These are phyloP conservation scores for Thalassiosira allenii DNA, from an alignment of 352 stramenopile species.

Conservation along the genomic window DNA sequence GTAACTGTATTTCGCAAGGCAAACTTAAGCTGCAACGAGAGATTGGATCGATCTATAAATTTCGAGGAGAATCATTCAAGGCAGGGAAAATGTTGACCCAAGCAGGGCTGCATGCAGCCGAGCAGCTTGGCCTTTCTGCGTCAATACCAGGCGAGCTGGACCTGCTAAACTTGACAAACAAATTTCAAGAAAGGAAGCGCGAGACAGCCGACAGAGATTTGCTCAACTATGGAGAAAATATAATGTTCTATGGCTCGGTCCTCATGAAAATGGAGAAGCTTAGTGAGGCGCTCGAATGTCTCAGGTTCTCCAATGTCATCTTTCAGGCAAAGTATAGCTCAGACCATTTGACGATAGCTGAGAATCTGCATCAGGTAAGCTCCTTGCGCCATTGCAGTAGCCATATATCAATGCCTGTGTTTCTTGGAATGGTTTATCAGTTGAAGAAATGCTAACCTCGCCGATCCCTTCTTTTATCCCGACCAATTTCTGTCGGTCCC, in stretches of 20 bases:
- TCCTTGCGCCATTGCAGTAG: no score
- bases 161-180: conserved; percentile 39
- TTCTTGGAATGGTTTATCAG: no score
- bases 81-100: conserved; percentile 53
- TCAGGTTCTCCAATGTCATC: conserved; percentile 65
- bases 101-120: conserved; percentile 34
- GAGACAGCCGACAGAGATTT: conserved; percentile 50
- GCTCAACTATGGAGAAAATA: conserved; percentile 55
- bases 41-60: conserved; percentile 56
- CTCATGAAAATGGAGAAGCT: conserved; percentile 53
- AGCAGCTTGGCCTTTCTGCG: conserved; percentile 40
- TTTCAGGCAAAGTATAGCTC: conserved; percentile 65
- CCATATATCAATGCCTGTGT: no score
- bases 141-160: conserved; percentile 41
- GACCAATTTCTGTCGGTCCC: no score
- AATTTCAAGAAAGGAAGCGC: conserved; percentile 56
- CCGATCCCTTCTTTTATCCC: no score
- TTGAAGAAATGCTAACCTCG: no score
- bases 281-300: conserved; percentile 60
- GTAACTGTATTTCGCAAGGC: conserved; percentile 50
- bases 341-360: conserved; percentile 63
- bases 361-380: conserved; percentile 72
- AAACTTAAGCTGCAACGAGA: conserved; percentile 58
- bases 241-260: conserved; percentile 68
- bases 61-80: conserved; percentile 57